Evolutionary conservation across 2,329 filamentous ascomycete genomes (phyloP).

Genomic region (Triangularia verruculosa): DNA sequence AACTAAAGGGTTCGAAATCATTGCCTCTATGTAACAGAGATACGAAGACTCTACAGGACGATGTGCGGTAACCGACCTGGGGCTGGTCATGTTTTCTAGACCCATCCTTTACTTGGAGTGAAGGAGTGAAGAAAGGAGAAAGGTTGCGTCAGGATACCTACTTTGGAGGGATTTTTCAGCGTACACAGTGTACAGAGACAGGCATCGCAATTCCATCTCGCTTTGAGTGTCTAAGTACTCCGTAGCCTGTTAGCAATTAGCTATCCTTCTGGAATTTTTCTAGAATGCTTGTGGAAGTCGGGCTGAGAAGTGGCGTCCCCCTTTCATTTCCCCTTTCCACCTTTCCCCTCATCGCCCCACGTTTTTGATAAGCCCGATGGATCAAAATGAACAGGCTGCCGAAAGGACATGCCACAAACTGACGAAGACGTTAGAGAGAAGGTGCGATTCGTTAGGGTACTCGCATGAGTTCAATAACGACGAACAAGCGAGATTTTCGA

Average conservation of each 20-base stretch:
- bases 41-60: no score
- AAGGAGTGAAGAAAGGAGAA: constrained; percentile 2
- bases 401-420: no score
- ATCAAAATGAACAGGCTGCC: neutral
- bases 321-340: neutral
- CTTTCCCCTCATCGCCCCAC: neutral
- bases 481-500: no score
- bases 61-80: no score
- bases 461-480: no score
- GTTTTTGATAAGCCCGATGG: neutral
- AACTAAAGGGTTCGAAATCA: no score
- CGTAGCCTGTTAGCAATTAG: neutral
- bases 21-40: no score
- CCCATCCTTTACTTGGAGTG: no score
- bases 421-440: no score
- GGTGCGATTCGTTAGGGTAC: no score
- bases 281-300: neutral
- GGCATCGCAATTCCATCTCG: neutral
- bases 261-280: constrained; percentile 8
- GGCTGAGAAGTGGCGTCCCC: neutral
- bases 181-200: neutral
- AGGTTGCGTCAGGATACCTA: neutral
- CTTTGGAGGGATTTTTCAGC: neutral
- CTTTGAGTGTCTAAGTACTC: neutral
- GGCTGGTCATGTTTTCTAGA: neutral